Evolutionary conservation across 2,329 filamentous ascomycete species (phyloP).

Genomic region (Penicillium sp.): DNA sequence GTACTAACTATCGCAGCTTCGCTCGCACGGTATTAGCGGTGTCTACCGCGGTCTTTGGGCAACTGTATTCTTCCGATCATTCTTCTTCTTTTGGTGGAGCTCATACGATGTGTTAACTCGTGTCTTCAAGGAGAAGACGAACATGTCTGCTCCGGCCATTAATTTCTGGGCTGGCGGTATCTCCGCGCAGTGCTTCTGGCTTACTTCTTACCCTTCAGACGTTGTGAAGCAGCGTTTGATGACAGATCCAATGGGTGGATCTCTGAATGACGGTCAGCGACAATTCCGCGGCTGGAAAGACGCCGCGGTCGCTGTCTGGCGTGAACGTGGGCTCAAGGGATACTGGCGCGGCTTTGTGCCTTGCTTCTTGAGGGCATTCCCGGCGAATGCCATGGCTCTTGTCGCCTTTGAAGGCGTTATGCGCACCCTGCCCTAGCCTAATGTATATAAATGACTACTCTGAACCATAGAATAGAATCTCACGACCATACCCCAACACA

Average conservation of each 20-base stretch:
- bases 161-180: slow-evolving; percentile 98
- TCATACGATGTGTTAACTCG: slow-evolving; percentile 83
- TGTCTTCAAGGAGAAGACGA: slow-evolving; percentile 66
- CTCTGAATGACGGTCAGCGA: slow-evolving; percentile 65
- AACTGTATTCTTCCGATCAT: slow-evolving; percentile 83
- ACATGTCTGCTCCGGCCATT: slow-evolving; percentile 72
- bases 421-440: slow-evolving; percentile 53
- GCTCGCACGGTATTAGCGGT: slow-evolving; percentile 71
- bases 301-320: slow-evolving; percentile 74
- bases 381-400: slow-evolving; percentile 90
- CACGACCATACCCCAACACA: not conserved
- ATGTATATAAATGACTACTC: slow-evolving; percentile 7
- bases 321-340: slow-evolving; percentile 72
- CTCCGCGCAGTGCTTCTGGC: slow-evolving; percentile 92
- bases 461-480: not conserved
- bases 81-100: slow-evolving; percentile 99
- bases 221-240: slow-evolving; percentile 96
- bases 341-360: slow-evolving; percentile 94
- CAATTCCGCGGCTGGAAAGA: slow-evolving; percentile 76
- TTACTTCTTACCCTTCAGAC: slow-evolving; percentile 87
- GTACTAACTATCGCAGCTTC: slow-evolving; percentile 34
- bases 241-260: slow-evolving; percentile 83
- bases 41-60: slow-evolving; percentile 84
- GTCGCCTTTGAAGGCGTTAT: slow-evolving; percentile 93
- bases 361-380: slow-evolving; percentile 91